Evolutionary conservation across 2,329 filamentous ascomycete genomes (phyloP), one percentile per base, ranked within the genome.

Genomic region (Camillea tinctor): DNA sequence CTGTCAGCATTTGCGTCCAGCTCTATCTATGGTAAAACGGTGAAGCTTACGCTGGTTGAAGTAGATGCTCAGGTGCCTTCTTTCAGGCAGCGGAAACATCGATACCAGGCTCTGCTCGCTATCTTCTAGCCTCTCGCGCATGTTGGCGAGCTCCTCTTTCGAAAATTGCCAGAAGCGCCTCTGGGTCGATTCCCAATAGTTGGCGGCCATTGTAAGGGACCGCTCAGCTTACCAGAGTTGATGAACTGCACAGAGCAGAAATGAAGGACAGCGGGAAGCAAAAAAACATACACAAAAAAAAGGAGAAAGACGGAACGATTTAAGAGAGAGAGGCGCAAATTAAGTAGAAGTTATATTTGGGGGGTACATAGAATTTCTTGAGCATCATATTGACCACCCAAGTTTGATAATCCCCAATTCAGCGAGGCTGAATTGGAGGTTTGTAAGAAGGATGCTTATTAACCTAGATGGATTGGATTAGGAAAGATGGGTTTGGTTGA

Each of bases 131-230:
- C 87, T 86, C 72, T 89, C 86, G 59, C 94, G 88, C 74, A 91
- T 86, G 56, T 89, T 83, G 15, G 86, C 85, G 56, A 99, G 83
- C 73, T 93, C 87, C 63, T 92, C 88, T 71, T 92, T 90, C 52
- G 91, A 89, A 76, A 96, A 97, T 59, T 92, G 90, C 95, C 95
- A 99, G 79, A 91, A 86, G 68, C 88, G 89, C 68, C 89, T 86
- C 78, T 99, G 95, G 23, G 92, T 95, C 58, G 95, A 98, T 65
- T 92, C 90, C 93, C 93, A 99, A 79, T 94, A 99, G 77, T 94
- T 97, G 73, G 93, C 91, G 36, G 94, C 92, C 94, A 97, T 97
- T 56, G 50, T 50, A 22, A n/a, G n/a, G 50, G 26, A 9, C 50
- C 57, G 44, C 59, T 30, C 50, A 56, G 53, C 50, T 24, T 54